Evolutionary conservation across 768 basidiomycete species (phyloP).

Genomic region (Xerocomellus dryophilus): DNA sequence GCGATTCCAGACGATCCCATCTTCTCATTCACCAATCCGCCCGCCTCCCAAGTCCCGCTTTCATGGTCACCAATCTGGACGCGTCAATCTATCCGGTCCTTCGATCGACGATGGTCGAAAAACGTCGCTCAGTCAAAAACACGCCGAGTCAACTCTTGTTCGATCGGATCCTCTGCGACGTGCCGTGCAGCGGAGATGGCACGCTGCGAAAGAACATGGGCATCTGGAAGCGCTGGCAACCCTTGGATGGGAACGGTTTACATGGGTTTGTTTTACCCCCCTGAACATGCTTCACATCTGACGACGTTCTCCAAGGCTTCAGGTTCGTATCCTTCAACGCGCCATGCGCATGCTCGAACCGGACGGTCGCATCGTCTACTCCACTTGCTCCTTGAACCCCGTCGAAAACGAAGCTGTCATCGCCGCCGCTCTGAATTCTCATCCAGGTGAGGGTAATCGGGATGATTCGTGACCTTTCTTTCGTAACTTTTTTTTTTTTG

Average conservation of each 20-base stretch:
- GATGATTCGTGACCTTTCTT: not conserved
- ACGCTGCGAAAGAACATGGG: constrained; percentile 92
- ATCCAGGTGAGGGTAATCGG: constrained; percentile 48
- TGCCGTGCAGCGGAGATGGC: constrained; percentile 97
- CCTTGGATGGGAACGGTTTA: constrained; percentile 85
- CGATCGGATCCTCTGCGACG: constrained; percentile 93
- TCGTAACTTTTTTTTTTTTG: not conserved
- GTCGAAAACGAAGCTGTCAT: constrained; percentile 97
- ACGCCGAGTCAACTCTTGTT: constrained; percentile 62
- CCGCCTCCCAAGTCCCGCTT: constrained; percentile 83
- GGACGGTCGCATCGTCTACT: constrained; percentile 93
- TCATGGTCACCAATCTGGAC: constrained; percentile 96
- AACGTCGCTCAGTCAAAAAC: constrained; percentile 35
- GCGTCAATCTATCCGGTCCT: constrained; percentile 81
- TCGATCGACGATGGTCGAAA: constrained; percentile 28
- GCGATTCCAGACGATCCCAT: constrained; percentile 90
- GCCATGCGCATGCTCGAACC: constrained; percentile 83
- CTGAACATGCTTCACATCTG: not conserved
- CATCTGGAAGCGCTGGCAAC: constrained; percentile 92
- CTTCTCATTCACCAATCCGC: constrained; percentile 97
- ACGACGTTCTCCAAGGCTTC: constrained; percentile 55
- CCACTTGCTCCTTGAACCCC: constrained; percentile 96
- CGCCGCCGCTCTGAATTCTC: constrained; percentile 71
- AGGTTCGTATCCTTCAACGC: constrained; percentile 87
- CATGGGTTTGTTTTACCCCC: constrained; percentile 58